Evolutionary conservation across 2,329 filamentous ascomycete genomes (phyloP).

Genomic region (Trichoderma atroviride): DNA sequence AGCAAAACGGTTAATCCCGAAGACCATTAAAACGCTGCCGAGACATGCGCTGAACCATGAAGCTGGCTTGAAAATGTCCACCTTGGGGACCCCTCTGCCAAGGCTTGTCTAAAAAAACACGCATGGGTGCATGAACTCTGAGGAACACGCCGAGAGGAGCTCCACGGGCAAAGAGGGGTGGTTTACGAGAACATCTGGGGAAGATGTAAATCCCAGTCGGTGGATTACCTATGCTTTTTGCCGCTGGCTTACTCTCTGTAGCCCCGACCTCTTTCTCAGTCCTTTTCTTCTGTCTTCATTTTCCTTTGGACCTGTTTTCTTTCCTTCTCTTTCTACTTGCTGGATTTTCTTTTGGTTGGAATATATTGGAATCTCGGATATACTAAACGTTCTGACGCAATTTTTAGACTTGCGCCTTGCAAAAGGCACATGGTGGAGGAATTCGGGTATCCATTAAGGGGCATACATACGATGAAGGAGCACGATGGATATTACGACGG

Average conservation of each 20-base stretch:
- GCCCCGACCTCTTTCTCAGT: not conserved
- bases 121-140: slow-evolving; percentile 8
- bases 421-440: slow-evolving; percentile 7
- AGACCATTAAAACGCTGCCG: slow-evolving; percentile 6
- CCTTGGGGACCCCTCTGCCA: slow-evolving; percentile 9
- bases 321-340: not conserved
- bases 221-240: not conserved
- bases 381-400: slow-evolving; percentile 1
- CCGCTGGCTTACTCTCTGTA: not conserved
- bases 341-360: not conserved
- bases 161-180: not conserved
- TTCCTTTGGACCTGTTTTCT: not conserved
- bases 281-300: not conserved
- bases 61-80: not conserved
- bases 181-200: not conserved
- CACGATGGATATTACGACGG: not conserved
- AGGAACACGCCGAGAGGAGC: not conserved
- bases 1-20: not conserved
- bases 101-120: slow-evolving; percentile 17
- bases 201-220: not conserved
- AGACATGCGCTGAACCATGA: slow-evolving; percentile 9
- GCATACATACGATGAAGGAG: slow-evolving; percentile 9
- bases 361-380: not conserved
- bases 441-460: not conserved
- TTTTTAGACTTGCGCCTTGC: slow-evolving; percentile 20